Conservation (phyloP, 345 rosid genomes). For the Aethionema arabicum region DNA sequence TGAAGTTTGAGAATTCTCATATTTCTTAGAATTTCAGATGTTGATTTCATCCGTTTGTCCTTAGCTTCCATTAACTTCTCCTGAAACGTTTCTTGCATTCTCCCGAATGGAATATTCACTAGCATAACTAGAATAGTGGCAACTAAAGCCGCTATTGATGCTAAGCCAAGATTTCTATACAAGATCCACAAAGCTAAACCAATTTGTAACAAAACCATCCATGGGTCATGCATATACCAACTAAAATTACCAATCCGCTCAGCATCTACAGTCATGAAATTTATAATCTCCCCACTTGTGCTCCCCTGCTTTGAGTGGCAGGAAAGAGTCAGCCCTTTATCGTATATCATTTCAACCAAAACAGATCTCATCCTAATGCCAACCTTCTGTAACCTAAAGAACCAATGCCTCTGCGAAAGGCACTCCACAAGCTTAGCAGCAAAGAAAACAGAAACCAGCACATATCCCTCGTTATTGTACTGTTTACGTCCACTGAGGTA, state of each 20-base stretch:
- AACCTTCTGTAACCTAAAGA: slow-evolving; percentile 51
- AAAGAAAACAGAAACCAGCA: slow-evolving; percentile 54
- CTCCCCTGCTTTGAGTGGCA: slow-evolving; percentile 52
- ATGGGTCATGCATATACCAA: slow-evolving; percentile 62
- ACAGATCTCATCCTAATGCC: slow-evolving; percentile 55
- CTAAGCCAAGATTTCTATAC: slow-evolving; percentile 61
- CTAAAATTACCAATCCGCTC: slow-evolving; percentile 55
- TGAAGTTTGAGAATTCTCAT: slow-evolving; percentile 83
- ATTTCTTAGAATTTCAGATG: slow-evolving; percentile 63
- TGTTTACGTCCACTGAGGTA: slow-evolving; percentile 49
- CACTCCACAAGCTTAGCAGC: slow-evolving; percentile 62
- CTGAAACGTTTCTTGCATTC: slow-evolving; percentile 60
- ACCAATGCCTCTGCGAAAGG: slow-evolving; percentile 54
- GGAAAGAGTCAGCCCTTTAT: slow-evolving; percentile 62
- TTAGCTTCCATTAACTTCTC: slow-evolving; percentile 70
- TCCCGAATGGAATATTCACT: slow-evolving; percentile 54
- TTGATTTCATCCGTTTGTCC: slow-evolving; percentile 62
- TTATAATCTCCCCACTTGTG: slow-evolving; percentile 72
- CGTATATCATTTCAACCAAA: slow-evolving; percentile 55
- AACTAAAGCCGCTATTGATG: slow-evolving; percentile 52
- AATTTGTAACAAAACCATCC: slow-evolving; percentile 58
- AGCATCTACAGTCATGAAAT: slow-evolving; percentile 69
- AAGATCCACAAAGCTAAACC: slow-evolving; percentile 54
- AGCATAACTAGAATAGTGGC: slow-evolving; percentile 59
- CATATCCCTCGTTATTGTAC: slow-evolving; percentile 54